Evolutionary conservation across 1,284 basidiomycete species (phyloP).

Genomic region (Microbotryum silenes-acaulis): DNA sequence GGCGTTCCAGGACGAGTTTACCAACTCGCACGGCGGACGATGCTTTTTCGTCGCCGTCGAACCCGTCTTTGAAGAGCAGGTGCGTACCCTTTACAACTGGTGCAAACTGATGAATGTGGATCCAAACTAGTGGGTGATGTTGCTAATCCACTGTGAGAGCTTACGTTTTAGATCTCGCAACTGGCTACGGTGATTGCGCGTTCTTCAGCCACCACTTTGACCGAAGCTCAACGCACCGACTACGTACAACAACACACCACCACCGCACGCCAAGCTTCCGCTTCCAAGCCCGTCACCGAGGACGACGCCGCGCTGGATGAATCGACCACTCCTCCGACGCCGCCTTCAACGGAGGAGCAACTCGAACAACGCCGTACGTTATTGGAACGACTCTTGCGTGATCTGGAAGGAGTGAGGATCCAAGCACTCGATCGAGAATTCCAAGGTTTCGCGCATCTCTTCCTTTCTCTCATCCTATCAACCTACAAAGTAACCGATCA

Average conservation of each 20-base stretch:
- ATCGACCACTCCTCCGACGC: neutral
- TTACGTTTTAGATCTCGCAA: conserved; percentile 8
- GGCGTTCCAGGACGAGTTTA: conserved; percentile 29
- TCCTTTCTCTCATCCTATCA: conserved; percentile 24
- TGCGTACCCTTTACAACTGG: neutral
- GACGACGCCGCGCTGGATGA: neutral
- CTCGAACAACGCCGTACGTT: conserved; percentile 14
- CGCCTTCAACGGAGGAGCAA: conserved; percentile 6
- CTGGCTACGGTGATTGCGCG: conserved; percentile 18
- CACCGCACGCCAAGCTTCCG: conserved; percentile 12
- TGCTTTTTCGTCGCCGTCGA: conserved; percentile 30
- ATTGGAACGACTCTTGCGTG: conserved; percentile 8
- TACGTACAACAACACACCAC: conserved; percentile 13
- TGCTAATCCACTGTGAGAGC: too few species aligned
- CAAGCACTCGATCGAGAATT: conserved; percentile 24
- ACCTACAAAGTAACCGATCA: conserved; percentile 12
- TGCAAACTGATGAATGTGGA: too few species aligned
- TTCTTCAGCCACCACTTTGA: neutral
- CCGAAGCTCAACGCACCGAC: conserved; percentile 9
- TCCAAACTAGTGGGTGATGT: too few species aligned
- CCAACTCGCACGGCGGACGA: conserved; percentile 14
- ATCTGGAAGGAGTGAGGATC: conserved; percentile 7
- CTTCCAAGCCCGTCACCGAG: conserved; percentile 1
- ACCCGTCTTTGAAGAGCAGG: conserved; percentile 22
- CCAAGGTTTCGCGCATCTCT: conserved; percentile 29